Conservation (phyloP, 1,284 basidiomycete genomes). For the Marasmius tenuissimus region DNA sequence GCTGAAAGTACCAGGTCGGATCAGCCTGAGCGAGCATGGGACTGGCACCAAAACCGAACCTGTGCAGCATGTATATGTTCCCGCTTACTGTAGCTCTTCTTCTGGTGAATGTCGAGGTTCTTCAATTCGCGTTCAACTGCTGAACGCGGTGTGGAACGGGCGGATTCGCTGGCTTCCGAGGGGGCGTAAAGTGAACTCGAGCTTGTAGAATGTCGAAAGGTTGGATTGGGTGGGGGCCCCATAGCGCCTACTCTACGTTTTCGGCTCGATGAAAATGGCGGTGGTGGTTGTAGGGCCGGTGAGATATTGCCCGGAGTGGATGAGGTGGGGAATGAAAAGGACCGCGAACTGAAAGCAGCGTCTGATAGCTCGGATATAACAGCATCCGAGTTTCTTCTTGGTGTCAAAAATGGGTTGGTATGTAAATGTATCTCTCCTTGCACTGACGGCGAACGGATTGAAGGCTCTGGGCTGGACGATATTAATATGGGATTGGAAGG, state of each 20-base stretch:
- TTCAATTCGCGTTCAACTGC: background rate
- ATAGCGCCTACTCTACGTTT: conserved; percentile 6
- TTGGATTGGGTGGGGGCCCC: conserved; percentile 11
- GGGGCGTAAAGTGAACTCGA: background rate
- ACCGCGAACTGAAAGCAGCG: conserved; percentile 1
- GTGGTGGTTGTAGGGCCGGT: background rate
- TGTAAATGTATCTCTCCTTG: background rate
- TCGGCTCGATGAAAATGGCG: conserved; percentile 9
- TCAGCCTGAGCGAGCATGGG: background rate
- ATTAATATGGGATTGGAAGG: conserved; percentile 1
- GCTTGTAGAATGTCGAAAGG: background rate
- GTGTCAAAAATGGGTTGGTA: conserved; percentile 4
- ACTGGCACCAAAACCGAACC: background rate
- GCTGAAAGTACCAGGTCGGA: background rate
- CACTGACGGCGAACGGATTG: background rate
- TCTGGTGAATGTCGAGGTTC: background rate
- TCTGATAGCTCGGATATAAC: conserved; percentile 2
- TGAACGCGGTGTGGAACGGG: conserved; percentile 1
- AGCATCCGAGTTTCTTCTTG: background rate
- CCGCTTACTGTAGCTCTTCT: conserved; percentile 7
- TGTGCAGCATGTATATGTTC: conserved; percentile 7
- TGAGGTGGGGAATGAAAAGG: conserved; percentile 3
- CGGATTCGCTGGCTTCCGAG: conserved; percentile 1
- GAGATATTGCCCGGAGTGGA: conserved; percentile 1
- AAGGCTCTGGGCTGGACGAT: conserved; percentile 1